Base-by-base conservation (phyloP, 768 basidiomycete species). In the Suillus bovinus region DNA sequence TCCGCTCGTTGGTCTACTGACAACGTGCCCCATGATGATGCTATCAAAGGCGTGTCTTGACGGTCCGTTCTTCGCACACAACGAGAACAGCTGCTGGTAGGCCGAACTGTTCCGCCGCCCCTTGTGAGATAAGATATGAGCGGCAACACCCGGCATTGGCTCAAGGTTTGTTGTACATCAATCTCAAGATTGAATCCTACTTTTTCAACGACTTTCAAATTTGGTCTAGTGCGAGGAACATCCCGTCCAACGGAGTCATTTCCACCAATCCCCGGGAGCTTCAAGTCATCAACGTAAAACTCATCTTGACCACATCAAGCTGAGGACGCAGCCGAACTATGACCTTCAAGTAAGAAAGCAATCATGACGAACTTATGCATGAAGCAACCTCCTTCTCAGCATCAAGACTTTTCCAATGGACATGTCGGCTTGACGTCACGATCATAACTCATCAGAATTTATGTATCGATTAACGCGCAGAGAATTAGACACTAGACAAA, bases 41-140 rank as follows among this genome's bases (percentile, higher is more conserved):
- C 54, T 36, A 55, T 56, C 55, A 56, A 56, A 39, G 24, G 55
- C 55, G 55, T 56, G 55, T 56, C 27, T 27, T 39, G 17, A 27
- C 7, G 55, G 36, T 11, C 55, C 55, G 38, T 56, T 39, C 36
- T 17, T 56, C 55, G 55, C 17, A 56, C 24, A 39, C 36, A 27
- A 56, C 24, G 36, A 56, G 10, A 56, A 39, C 54, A 56, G 55
- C 55, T 56, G 55, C 36, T 38, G 36, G 27, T 56, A 29, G 10
- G 17, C 39, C 38, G 5, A 56, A 56, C 24, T 55, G 9, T 36
- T 56, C 10, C 17, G 16, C 10, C 17, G 16, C 17, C 55, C 24
- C 55, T 27, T 39, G 38, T 20, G 16, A 56, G 55, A 56, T 56
- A 56, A 56, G 55, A 41, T 56, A 27, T 27, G 38, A 5, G 6